These are phyloP conservation scores for Hysterium pulicare DNA, from an alignment of 2,329 filamentous ascomycete species.

Conservation along the genomic window DNA sequence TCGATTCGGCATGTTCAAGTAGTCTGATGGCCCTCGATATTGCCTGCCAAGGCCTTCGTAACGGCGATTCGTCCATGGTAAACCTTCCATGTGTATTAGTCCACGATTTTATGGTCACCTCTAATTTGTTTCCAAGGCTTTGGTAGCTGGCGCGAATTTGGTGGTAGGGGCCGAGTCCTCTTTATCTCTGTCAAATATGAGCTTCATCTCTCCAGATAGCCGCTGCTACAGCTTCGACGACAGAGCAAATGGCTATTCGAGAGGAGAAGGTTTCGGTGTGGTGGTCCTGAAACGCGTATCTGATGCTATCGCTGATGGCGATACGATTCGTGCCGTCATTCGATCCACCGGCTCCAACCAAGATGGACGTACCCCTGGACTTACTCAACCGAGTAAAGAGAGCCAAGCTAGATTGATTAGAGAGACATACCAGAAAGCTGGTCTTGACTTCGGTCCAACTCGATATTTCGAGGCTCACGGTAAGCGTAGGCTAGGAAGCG, in stretches of 20 bases:
- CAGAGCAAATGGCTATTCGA: constrained; percentile 51
- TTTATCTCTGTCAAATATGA: constrained; percentile 2
- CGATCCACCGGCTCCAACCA: constrained; percentile 34
- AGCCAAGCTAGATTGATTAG: constrained; percentile 35
- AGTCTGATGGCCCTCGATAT: constrained; percentile 7
- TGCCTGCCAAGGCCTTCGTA: constrained; percentile 1
- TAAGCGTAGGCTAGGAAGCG: too few relatives aligned
- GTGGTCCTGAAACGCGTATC: constrained; percentile 54
- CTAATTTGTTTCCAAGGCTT: too few relatives aligned
- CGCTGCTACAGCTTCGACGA: neutral
- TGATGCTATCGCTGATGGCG: constrained; percentile 54
- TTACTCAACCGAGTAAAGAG: constrained; percentile 24
- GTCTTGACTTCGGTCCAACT: constrained; percentile 13
- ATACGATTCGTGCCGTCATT: constrained; percentile 44
- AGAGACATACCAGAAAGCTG: constrained; percentile 30
- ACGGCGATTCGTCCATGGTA: neutral
- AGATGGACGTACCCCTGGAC: constrained; percentile 48
- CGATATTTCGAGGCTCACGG: neutral
- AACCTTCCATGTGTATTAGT: too few relatives aligned
- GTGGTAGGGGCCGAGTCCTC: too few relatives aligned
- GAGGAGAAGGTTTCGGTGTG: constrained; percentile 58
- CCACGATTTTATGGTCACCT: too few relatives aligned
- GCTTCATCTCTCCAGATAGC: constrained; percentile 24
- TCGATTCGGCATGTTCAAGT: constrained; percentile 6
- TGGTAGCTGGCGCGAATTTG: too few relatives aligned